Evolutionary conservation across 2,329 filamentous ascomycete genomes (phyloP).

Genomic region (Pezicula radicicola): DNA sequence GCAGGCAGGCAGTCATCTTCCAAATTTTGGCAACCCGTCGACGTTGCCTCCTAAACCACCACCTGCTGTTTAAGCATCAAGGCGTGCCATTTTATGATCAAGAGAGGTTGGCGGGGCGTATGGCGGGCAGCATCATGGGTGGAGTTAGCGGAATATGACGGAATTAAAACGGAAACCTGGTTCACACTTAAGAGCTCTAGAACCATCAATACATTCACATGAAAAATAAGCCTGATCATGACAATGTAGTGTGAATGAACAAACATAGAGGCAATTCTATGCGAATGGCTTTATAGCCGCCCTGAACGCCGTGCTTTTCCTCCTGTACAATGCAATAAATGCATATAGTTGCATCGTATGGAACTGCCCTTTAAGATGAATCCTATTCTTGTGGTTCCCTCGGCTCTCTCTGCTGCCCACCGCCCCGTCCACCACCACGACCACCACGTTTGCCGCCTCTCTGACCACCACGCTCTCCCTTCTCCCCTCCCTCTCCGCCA

Average conservation of each 20-base stretch:
- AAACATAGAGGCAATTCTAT: constrained; percentile 21
- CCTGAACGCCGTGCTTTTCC: constrained; percentile 36
- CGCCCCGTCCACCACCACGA: constrained; percentile 48
- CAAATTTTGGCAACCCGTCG: constrained; percentile 53
- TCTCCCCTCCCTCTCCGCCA: constrained; percentile 42
- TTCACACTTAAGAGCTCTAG: constrained; percentile 27
- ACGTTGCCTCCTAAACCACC: constrained; percentile 54
- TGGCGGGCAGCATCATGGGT: constrained; percentile 30
- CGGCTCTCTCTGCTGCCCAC: constrained; percentile 42
- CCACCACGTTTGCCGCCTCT: constrained; percentile 45
- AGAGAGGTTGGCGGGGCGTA: constrained; percentile 25
- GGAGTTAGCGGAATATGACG: constrained; percentile 28
- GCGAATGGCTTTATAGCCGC: constrained; percentile 43
- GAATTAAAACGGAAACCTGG: constrained; percentile 25
- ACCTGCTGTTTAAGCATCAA: constrained; percentile 30
- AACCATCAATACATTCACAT: constrained; percentile 19
- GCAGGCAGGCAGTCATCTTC: constrained; percentile 42
- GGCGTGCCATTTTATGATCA: constrained; percentile 21
- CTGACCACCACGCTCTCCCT: constrained; percentile 41
- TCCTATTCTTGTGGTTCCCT: constrained; percentile 48
- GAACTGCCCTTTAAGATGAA: constrained; percentile 24
- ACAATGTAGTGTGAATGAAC: constrained; percentile 8
- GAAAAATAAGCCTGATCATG: constrained; percentile 10
- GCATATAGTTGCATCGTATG: constrained; percentile 20
- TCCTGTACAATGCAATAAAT: constrained; percentile 29